Conservation (phyloP, 768 basidiomycete species). For the Lentinula sp. region DNA sequence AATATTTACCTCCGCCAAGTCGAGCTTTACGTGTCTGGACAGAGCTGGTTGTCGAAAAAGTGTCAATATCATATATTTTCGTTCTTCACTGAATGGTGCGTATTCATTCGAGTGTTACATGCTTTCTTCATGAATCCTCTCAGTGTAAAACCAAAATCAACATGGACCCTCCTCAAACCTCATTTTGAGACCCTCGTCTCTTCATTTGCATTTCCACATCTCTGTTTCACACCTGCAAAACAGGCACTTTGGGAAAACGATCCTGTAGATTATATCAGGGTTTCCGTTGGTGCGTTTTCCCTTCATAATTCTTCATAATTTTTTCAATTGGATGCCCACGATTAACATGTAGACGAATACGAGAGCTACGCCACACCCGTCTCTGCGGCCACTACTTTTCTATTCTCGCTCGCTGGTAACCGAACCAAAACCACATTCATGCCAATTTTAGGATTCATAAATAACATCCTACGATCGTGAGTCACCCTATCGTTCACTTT, state of each 20-base stretch:
- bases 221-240: slow-evolving; percentile 68
- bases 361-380: slow-evolving; percentile 74
- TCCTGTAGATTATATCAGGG: slow-evolving; percentile 76
- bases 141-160: slow-evolving; percentile 91
- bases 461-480: slow-evolving; percentile 62
- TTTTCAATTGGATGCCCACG: not conserved
- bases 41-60: slow-evolving; percentile 77
- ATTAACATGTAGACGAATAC: slow-evolving; percentile 59
- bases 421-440: slow-evolving; percentile 79
- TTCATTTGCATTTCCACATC: slow-evolving; percentile 79
- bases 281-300: slow-evolving; percentile 55
- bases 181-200: slow-evolving; percentile 76
- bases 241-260: slow-evolving; percentile 74
- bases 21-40: slow-evolving; percentile 66
- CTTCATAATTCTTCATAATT: not conserved
- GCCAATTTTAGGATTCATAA: slow-evolving; percentile 74
- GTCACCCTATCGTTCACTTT: slow-evolving; percentile 16
- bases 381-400: slow-evolving; percentile 73
- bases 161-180: slow-evolving; percentile 83
- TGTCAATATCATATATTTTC: slow-evolving; percentile 79
- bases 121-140: not conserved
- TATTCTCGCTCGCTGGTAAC: slow-evolving; percentile 71
- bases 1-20: slow-evolving; percentile 70
- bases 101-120: slow-evolving; percentile 1
- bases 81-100: slow-evolving; percentile 86